These are phyloP conservation scores for Crithidia bombi DNA, from an alignment of 208 protist species.

Conservation along the genomic window DNA sequence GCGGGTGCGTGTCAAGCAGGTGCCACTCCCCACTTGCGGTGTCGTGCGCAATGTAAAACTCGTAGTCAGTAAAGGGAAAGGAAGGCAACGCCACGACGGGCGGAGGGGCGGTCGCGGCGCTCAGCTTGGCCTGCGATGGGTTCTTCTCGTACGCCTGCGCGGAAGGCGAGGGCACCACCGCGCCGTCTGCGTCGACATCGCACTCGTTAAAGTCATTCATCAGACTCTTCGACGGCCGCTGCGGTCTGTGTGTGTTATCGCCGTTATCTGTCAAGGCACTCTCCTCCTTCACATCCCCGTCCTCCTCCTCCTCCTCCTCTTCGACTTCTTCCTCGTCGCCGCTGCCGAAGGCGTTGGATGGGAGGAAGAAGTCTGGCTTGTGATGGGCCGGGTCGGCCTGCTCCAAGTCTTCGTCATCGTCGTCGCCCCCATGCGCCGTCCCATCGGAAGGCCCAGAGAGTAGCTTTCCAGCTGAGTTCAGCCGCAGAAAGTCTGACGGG, in stretches of 20 bases:
- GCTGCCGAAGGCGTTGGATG: conserved; percentile 18
- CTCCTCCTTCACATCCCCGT: conserved; percentile 7
- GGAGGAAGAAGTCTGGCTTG: conserved; percentile 22
- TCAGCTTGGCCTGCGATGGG: conserved; percentile 4
- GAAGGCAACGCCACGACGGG: conserved; percentile 28
- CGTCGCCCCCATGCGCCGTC: conserved; percentile 12
- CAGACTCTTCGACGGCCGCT: conserved; percentile 28
- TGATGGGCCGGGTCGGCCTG: conserved; percentile 30
- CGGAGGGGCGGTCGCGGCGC: conserved; percentile 22
- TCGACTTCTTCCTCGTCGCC: conserved; percentile 8
- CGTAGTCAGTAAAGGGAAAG: conserved; percentile 36
- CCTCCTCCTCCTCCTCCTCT: conserved; percentile 8
- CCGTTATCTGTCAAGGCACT: conserved; percentile 6
- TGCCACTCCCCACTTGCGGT: conserved; percentile 45
- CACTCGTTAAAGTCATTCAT: conserved; percentile 28
- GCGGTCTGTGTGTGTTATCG: conserved; percentile 12
- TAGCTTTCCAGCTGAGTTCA: conserved; percentile 15
- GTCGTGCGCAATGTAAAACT: conserved; percentile 54
- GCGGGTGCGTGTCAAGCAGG: conserved; percentile 60
- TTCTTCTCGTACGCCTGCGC: not conserved
- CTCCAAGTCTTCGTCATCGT: conserved; percentile 24
- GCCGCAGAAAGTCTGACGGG: conserved; percentile 28
- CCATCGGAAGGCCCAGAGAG: conserved; percentile 1
- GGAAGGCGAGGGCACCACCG: not conserved
- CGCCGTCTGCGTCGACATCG: not conserved